Evolutionary conservation across 139 green algal genomes (phyloP).

Genomic region (Ulvella scutata): DNA sequence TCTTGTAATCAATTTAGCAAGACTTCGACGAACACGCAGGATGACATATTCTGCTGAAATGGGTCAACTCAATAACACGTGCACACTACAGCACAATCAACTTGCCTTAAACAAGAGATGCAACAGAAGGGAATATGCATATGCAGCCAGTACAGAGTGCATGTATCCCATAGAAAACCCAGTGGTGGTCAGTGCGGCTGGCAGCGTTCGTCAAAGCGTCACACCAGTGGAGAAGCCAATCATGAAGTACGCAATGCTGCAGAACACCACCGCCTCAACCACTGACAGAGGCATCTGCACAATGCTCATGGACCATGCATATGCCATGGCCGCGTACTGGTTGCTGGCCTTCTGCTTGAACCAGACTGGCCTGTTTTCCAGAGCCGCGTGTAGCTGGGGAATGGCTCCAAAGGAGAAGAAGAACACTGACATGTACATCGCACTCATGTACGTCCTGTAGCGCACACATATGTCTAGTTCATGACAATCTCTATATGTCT

Average conservation of each 20-base stretch:
- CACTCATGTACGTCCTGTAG: slow-evolving; percentile 21
- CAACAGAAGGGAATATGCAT: background rate
- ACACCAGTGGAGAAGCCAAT: slow-evolving; percentile 16
- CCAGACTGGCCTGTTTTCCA: slow-evolving; percentile 45
- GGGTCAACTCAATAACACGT: too few relatives aligned
- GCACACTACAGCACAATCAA: too few relatives aligned
- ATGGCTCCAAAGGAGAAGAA: slow-evolving; percentile 26
- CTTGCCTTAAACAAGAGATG: too few relatives aligned
- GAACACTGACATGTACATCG: slow-evolving; percentile 33
- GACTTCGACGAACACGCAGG: too few relatives aligned
- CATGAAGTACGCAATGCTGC: slow-evolving; percentile 43
- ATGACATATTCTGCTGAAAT: too few relatives aligned
- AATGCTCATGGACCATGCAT: slow-evolving; percentile 6
- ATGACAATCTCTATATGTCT: too few relatives aligned
- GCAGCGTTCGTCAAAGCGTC: too few relatives aligned
- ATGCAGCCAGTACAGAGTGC: background rate
- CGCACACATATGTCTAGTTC: too few relatives aligned
- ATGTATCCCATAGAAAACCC: too few relatives aligned
- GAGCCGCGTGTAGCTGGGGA: slow-evolving; percentile 21
- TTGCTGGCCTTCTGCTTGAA: slow-evolving; percentile 62
- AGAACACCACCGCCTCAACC: slow-evolving; percentile 34
- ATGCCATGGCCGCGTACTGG: slow-evolving; percentile 39
- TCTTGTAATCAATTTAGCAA: too few relatives aligned
- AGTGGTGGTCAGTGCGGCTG: too few relatives aligned
- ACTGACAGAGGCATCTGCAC: slow-evolving; percentile 30